phyloP scores from a whole-genome alignment of 1,284 basidiomycete genomes.

The Peniophora sp. region DNA sequence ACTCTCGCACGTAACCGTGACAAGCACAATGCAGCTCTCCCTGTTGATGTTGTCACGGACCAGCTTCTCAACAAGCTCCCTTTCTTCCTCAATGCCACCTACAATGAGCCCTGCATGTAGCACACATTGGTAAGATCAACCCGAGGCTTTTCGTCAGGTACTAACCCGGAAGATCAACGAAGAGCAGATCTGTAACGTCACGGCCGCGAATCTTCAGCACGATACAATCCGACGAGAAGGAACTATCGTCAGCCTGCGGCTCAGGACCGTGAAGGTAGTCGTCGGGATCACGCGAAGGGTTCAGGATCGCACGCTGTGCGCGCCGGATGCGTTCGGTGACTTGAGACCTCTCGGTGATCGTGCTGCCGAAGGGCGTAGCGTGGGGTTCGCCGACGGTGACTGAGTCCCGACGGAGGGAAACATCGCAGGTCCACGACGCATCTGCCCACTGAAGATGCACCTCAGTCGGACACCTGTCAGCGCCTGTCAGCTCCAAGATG shows the following conservation, averaged over 20 bases:
- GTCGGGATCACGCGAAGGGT: slow-evolving; percentile 30
- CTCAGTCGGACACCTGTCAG: slow-evolving; percentile 61
- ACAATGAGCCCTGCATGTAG: slow-evolving; percentile 52
- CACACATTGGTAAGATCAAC: slow-evolving; percentile 50
- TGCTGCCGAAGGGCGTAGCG: slow-evolving; percentile 41
- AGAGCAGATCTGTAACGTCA: slow-evolving; percentile 35
- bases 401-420: slow-evolving; percentile 27
- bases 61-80: slow-evolving; percentile 50
- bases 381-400: slow-evolving; percentile 34
- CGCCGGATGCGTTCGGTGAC: slow-evolving; percentile 59
- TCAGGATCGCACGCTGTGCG: slow-evolving; percentile 63
- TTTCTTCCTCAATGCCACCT: slow-evolving; percentile 43
- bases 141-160: not conserved
- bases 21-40: slow-evolving; percentile 58
- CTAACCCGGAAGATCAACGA: slow-evolving; percentile 43
- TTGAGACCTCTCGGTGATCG: slow-evolving; percentile 36
- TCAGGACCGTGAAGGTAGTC: slow-evolving; percentile 34
- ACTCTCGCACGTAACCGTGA: slow-evolving; percentile 71
- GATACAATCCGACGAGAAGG: slow-evolving; percentile 54
- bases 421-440: slow-evolving; percentile 45
- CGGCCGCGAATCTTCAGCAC: slow-evolving; percentile 40
- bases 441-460: slow-evolving; percentile 45
- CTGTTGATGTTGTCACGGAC: slow-evolving; percentile 54
- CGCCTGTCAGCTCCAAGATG: not conserved
- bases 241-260: slow-evolving; percentile 14